Evolutionary conservation across 2,329 filamentous ascomycete genomes (phyloP), one percentile per base, ranked within the genome.

Genomic region (Epichloe aotearoae): DNA sequence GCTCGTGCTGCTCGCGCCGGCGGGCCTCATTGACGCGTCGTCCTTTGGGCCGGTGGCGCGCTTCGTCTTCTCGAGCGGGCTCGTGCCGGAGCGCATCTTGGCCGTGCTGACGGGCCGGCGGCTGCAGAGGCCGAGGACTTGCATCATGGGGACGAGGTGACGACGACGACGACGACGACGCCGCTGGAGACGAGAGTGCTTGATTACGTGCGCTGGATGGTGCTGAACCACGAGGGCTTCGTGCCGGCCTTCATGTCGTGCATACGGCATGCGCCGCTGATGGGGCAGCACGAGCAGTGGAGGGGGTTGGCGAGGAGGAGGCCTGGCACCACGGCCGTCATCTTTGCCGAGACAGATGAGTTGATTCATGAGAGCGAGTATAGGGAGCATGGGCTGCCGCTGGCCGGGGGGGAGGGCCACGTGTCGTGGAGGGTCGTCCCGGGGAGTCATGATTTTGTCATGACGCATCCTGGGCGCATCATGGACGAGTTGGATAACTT

Each of bases 1-100:
- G 10, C 72, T 96, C 20, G 73, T 93, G 11, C 76, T 95, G 5
- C 75, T 96, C 41, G 88, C 88, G 0, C 88, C 90, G 0, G 75
- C 83, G 0, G 90, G 90, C 0, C 72, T 95, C 43, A 79, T 95
- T 56, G 70, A 77, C 41, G 65, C 72, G 0, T 66, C 72, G 52
- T 73, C 73, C 57, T 77, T 82, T 54, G 76, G 75, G 20, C 63
- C 66, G 38, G 55, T 69, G 10, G 72, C 70, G 33, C 70, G 73
- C 40, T 61, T 79, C 50, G 59, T 81, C 48, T 82, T 80, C 64
- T 69, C 66, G n/a, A 73, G 73, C 6, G 76, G 75, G 15, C 56
- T 77, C 43, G 61, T 83, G 14, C 79, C 79, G 2, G 73, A 76
- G 54, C 64, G 69, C 4, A 57, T 82, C 12, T 65, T 80, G 8